Conservation (phyloP, 768 basidiomycete genomes). For the Russula emetica region DNA sequence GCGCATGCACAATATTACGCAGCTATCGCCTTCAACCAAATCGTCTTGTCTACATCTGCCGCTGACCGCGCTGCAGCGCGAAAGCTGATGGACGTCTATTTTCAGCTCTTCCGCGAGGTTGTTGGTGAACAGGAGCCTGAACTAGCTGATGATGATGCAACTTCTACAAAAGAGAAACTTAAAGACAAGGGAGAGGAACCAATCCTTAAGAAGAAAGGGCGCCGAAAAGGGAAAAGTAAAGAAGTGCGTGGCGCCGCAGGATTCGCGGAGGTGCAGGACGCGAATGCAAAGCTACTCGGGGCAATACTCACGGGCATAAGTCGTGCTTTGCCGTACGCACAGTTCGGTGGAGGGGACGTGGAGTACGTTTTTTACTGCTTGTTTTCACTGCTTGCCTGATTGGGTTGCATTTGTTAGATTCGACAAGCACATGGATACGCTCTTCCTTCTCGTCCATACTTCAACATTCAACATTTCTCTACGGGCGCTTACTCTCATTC, state of each 20-base stretch:
- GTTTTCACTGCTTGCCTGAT: background rate
- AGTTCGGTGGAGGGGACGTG: constrained; percentile 61
- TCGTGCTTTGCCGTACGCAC: constrained; percentile 90
- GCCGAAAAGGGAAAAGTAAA: constrained; percentile 36
- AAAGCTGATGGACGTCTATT: constrained; percentile 34
- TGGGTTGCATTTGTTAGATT: constrained; percentile 46
- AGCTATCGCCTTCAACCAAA: constrained; percentile 88
- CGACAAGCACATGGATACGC: constrained; percentile 81
- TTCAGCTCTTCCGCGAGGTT: too few species aligned
- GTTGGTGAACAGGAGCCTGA: constrained; percentile 37
- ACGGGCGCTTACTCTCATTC: constrained; percentile 85
- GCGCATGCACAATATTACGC: constrained; percentile 88
- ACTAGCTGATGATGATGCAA: constrained; percentile 19
- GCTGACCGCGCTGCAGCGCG: constrained; percentile 10
- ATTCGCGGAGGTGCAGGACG: constrained; percentile 72
- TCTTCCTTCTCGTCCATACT: constrained; percentile 91
- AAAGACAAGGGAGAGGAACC: constrained; percentile 17
- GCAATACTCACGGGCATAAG: constrained; percentile 93
- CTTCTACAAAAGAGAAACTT: too few species aligned
- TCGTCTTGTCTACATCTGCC: too few species aligned
- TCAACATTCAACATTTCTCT: constrained; percentile 97
- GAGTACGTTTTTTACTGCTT: constrained; percentile 44
- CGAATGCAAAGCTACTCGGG: constrained; percentile 76
- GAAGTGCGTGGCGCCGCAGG: constrained; percentile 57
- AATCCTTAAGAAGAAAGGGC: constrained; percentile 30